Conservation (phyloP, 176 grass and related monocot genomes). For the Otatea glauca region DNA sequence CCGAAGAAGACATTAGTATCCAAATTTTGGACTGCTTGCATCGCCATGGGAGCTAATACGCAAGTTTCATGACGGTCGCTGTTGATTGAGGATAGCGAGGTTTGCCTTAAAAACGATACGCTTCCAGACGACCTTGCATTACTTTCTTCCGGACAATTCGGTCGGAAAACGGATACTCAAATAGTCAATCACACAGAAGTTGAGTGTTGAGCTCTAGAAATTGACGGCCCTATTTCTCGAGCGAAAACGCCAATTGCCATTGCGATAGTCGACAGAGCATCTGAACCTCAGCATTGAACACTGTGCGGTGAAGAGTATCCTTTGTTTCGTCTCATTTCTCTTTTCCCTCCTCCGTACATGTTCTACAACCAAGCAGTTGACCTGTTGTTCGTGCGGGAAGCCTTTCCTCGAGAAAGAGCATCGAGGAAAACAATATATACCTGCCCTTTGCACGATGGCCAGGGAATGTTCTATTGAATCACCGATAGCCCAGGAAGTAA, state of each 20-base stretch:
- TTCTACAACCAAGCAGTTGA: conserved; percentile 33
- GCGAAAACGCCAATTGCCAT: not conserved
- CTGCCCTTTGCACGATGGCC: not conserved
- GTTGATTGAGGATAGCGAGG: not conserved
- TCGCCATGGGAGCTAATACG: not conserved
- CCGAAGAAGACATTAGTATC: too few species aligned
- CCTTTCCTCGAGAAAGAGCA: not conserved
- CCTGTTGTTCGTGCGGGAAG: conserved; percentile 6
- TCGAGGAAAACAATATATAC: conserved; percentile 12
- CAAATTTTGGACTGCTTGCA: too few species aligned
- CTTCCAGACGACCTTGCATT: not conserved
- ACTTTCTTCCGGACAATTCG: not conserved
- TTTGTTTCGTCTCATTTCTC: not conserved
- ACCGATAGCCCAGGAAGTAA: conserved; percentile 2
- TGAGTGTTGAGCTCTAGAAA: not conserved
- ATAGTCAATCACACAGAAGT: not conserved
- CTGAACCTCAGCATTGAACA: not conserved
- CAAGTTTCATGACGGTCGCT: not conserved
- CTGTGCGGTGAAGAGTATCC: not conserved
- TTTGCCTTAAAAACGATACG: not conserved
- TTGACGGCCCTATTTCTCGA: not conserved
- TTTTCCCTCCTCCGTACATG: not conserved
- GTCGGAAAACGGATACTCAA: not conserved
- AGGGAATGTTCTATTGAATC: conserved; percentile 26
- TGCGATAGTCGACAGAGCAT: not conserved